Base-by-base conservation (phyloP, 2,329 filamentous ascomycete genomes). In the Didymella pomorum region DNA sequence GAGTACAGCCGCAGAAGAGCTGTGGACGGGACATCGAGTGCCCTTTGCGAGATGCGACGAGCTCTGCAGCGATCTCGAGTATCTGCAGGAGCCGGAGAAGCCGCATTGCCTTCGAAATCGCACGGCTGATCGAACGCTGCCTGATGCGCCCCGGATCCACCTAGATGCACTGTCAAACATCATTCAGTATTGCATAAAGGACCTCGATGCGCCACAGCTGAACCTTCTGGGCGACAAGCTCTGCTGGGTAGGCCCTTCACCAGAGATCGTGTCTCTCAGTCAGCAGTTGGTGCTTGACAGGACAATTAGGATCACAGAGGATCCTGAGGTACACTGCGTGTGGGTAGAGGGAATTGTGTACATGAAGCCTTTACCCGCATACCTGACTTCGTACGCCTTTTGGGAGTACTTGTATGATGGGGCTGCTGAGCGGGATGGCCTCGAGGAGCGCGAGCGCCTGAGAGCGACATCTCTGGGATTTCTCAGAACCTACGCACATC, bases 401-500 rank as follows among this genome's bases (percentile, higher is more conserved):
- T 70, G 65, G 68, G 56, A 65, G 12, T 63, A 56, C 21, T 20
- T 69, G 1, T 68, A 60, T 8, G 67, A 72, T 42, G n/a, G 64
- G 7, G 63, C 47, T 46, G 46, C 6, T 8, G 37, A 49, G 6
- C 20, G 26, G 10, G 16, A 8, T 21, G 28, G 12, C 9, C 2
- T 28, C 10, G 42, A 53, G 3, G 50, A 46, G 42, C 50, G 42
- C 21, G 20, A 39, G 31, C 52, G 35, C 3, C 42, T 35, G 8
- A 54, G 23, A 26, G 33, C 26, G n/a, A 48, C 52, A 20, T 25
- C 37, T 9, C 28, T 55, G 9, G 28, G 52, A n/a, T 48, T 48
- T 12, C 26, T 43, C 14, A 20, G 37, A 3, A 49, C 45, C 14
- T 49, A 43, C 10, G 29, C 45, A 20, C 37, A 28, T 23, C 21